phyloP scores from a whole-genome alignment of 306 rosid genomes.

The Cucurbita ficifolia region DNA sequence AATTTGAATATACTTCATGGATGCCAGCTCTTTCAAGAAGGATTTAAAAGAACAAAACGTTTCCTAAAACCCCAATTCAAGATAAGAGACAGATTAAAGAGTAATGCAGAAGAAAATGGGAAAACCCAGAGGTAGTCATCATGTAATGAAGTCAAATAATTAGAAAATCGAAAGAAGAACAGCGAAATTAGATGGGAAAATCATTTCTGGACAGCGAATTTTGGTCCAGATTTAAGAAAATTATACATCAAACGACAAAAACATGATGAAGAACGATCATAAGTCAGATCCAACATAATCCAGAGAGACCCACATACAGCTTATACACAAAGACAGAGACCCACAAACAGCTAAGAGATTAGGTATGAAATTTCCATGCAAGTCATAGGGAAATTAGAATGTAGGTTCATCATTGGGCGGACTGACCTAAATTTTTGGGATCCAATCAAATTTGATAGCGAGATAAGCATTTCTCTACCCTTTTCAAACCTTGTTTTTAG shows the following conservation, averaged over 20 bases:
- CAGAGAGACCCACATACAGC: not conserved
- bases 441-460: not conserved
- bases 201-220: not conserved
- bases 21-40: not conserved
- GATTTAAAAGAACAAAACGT: not conserved
- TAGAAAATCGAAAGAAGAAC: not conserved
- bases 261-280: not conserved
- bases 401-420: not conserved
- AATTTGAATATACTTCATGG: not conserved
- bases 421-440: not conserved
- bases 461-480: not conserved
- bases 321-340: not conserved
- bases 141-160: not conserved
- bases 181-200: not conserved
- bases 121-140: not conserved
- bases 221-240: not conserved
- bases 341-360: not conserved
- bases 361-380: not conserved
- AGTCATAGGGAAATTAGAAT: not conserved
- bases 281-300: not conserved
- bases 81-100: not conserved
- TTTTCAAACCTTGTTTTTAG: not conserved
- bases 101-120: not conserved
- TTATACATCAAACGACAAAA: not conserved
- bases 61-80: not conserved